Base-by-base conservation (phyloP, 2,329 filamentous ascomycete genomes). In the Venturia aucupariae region DNA sequence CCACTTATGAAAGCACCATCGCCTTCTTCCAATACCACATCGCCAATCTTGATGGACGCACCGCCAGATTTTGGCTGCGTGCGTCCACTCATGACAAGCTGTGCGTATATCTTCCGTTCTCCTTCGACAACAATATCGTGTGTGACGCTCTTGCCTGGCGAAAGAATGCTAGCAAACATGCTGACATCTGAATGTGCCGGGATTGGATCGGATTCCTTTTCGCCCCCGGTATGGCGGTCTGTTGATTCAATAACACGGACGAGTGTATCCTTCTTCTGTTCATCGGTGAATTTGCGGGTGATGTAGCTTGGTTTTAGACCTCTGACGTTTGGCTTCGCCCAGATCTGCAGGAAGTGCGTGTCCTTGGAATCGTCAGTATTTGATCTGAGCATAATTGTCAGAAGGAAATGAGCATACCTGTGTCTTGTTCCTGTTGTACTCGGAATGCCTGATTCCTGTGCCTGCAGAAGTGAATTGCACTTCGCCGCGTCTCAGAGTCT, bases 381-480 rank as follows among this genome's bases (percentile, higher is more conserved):
- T 13, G 6, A 19, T 24, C 4, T 30, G 11, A 24, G 13, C 8
- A 7, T 22, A n/a, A n/a, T 5, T 11, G 10, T 2, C 2, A 15
- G 15, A 3, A 6, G 59, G 19, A 17, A 62, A 30, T 38, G 5
- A 51, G 30, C 39, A 32, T 62, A 62, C 61, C 46, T 90, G 84
- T 17, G 82, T 77, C 63, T 78, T 74, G 73, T 90, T 86, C 76
- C 94, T 86, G 75, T 93, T 94, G 76, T 88, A 86, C 76, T 96
- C 91, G 8, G 86, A 89, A 75, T 96, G 90, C 1, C 90, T 84
- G 70, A 96, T 87, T 6, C 85, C 84, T 5, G 85, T 91, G 64
- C 91, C 91, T n/a, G 90, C 91, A 17, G 88, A 92, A 11, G 91
- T 96, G 75, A 95, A 96, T 72, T 96, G 91, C 55, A 96, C 89